Percentiles rank a stretch among this genome's conserved stretches.
phyloP scores from a whole-genome alignment of 441 rosid species.

The Adansonia madagascariensis region DNA sequence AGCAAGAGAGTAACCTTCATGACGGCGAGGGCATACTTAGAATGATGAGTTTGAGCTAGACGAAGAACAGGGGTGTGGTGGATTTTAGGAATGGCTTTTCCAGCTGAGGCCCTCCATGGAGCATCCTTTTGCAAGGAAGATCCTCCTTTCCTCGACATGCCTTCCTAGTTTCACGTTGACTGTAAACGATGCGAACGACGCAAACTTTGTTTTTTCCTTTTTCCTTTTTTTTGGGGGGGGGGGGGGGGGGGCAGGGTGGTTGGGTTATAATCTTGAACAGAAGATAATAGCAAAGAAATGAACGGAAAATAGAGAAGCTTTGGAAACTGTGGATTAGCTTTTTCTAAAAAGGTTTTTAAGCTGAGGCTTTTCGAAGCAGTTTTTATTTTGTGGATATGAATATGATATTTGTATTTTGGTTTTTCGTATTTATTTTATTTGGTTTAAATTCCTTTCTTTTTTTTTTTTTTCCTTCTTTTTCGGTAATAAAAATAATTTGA shows the following conservation, averaged over 20 bases:
- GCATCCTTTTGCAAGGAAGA: conserved; percentile 68
- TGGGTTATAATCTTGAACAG: background rate
- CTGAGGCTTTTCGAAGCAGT: background rate
- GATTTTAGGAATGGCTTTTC: conserved; percentile 71
- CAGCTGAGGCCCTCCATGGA: conserved; percentile 74
- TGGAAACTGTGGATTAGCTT: background rate
- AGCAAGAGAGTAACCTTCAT: conserved; percentile 53
- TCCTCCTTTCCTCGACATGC: conserved; percentile 65
- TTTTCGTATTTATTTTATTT: background rate
- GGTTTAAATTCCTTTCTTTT: background rate
- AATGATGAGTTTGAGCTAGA: conserved; percentile 50
- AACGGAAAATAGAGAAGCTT: background rate
- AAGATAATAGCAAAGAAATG: background rate
- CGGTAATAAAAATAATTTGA: background rate
- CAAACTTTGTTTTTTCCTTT: background rate
- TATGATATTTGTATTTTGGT: background rate
- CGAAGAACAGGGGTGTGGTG: conserved; percentile 68
- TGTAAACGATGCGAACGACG: background rate
- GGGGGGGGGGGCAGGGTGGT: background rate
- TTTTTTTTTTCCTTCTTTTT: background rate
- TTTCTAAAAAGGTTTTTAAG: background rate
- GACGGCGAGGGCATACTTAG: conserved; percentile 62
- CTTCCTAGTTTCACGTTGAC: background rate
- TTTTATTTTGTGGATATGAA: conserved; percentile 2
- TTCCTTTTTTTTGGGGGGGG: too few species aligned